Percentiles rank a stretch among this genome's conserved stretches.
phyloP scores from a whole-genome alignment of 768 basidiomycete genomes.

The Tephrocybe sp. region DNA sequence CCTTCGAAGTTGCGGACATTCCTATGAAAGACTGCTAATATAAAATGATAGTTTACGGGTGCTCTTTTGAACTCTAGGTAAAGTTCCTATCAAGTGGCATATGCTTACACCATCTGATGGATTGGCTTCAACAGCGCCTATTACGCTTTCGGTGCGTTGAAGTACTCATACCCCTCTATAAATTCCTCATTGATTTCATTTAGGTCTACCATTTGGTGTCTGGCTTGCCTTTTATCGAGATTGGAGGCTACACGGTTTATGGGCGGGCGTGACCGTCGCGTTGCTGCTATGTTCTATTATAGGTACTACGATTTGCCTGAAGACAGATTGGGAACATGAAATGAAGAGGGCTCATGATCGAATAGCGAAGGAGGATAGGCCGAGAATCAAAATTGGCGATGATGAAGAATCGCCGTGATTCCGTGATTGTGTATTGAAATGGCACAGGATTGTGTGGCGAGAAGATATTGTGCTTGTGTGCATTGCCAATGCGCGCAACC shows the following conservation, averaged over 20 bases:
- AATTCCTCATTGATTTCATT: not conserved
- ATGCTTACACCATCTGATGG: not conserved
- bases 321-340: not conserved
- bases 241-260: not conserved
- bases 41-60: constrained; percentile 58
- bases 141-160: constrained; percentile 18
- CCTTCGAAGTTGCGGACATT: constrained; percentile 1
- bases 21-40: not conserved
- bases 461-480: too few relatives aligned
- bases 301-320: not conserved
- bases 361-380: too few relatives aligned
- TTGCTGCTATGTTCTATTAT: not conserved
- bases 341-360: not conserved
- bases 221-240: constrained; percentile 1
- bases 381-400: too few relatives aligned
- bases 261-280: constrained; percentile 2
- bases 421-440: too few relatives aligned
- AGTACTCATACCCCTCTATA: not conserved
- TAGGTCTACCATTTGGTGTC: constrained; percentile 2
- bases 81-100: constrained; percentile 21
- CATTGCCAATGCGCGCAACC: too few relatives aligned
- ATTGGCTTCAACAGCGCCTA: not conserved
- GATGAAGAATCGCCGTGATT: too few relatives aligned
- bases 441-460: too few relatives aligned
- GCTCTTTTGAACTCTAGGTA: constrained; percentile 75